These are phyloP conservation scores for Arabis alpina DNA, from an alignment of 345 rosid genomes.

Conservation along the genomic window DNA sequence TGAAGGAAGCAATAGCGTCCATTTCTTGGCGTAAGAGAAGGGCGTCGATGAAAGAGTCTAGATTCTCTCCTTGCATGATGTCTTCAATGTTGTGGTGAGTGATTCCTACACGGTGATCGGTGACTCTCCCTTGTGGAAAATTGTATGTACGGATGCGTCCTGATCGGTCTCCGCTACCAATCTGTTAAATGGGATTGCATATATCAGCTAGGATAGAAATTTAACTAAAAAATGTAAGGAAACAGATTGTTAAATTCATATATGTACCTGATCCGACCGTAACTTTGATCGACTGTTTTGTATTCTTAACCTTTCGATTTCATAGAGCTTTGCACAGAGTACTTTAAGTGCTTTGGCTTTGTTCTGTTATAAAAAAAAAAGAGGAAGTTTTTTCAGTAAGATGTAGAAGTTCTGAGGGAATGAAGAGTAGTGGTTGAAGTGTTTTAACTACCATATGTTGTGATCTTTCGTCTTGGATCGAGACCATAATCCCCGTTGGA, in stretches of 20 bases:
- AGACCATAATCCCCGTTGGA: conserved; percentile 75
- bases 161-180: conserved; percentile 91
- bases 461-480: conserved; percentile 96
- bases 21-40: conserved; percentile 91
- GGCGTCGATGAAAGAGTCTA: conserved; percentile 81
- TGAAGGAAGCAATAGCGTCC: conserved; percentile 90
- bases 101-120: conserved; percentile 89
- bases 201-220: conserved; percentile 18
- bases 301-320: conserved; percentile 83
- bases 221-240: conserved; percentile 13
- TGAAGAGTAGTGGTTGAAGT: not conserved
- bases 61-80: conserved; percentile 80
- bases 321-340: conserved; percentile 90
- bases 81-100: conserved; percentile 79
- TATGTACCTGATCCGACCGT: conserved; percentile 79
- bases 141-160: conserved; percentile 93
- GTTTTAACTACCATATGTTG: conserved; percentile 80
- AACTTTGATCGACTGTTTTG: conserved; percentile 74
- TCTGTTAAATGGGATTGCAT: conserved; percentile 51
- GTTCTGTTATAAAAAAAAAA: conserved; percentile 52
- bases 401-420: conserved; percentile 5
- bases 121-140: conserved; percentile 91
- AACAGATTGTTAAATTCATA: not conserved
- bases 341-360: conserved; percentile 91
- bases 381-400: not conserved